Base-by-base conservation (phyloP, 1,139 yeast species). In the Kazachstania sp. region DNA sequence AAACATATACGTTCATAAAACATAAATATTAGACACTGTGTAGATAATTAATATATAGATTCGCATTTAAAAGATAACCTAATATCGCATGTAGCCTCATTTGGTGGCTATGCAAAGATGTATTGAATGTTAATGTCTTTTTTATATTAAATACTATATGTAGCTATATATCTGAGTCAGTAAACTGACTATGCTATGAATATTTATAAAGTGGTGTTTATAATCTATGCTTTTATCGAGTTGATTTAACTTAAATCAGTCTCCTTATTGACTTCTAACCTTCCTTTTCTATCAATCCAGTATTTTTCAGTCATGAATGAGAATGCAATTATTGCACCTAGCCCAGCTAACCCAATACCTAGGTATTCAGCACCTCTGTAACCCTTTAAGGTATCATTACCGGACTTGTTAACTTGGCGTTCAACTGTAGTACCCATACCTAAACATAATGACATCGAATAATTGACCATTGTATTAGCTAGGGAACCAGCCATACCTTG, bases 401-500 rank as follows among this genome's bases (percentile, higher is more conserved):
- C 58, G 9, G 47, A 45, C 11, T 61, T 56, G 20, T 59, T 58
- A 1, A 71, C 65, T 46, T 72, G 68, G 1, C 61, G 58, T 53
- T 77, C 79, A 3, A 76, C 76, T 12, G 77, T 72, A 18, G 72
- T 70, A 8, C 74, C 75, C 39, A 77, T 66, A n/a, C 79, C 81
- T 39, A 77, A 64, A 46, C 75, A 71, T 8, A 78, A 59, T 0
- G 81, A 74, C 54, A 74, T 78, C 1, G 79, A 74, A 52, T 77
- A 77, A 56, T 76, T 77, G 13, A 74, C 71, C 50, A 76, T 74
- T 0, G 83, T 78, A 26, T 77, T 67, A 1, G 77, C 78, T 46
- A 77, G 60, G 1, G 81, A 77, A 1, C 81, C 81, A 0, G 81
- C 81, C 77, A 78, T 75, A 30, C 82, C 82, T 59, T 78, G 83